phyloP scores from a whole-genome alignment of 306 rosid genomes.

The Begonia masoniana region DNA sequence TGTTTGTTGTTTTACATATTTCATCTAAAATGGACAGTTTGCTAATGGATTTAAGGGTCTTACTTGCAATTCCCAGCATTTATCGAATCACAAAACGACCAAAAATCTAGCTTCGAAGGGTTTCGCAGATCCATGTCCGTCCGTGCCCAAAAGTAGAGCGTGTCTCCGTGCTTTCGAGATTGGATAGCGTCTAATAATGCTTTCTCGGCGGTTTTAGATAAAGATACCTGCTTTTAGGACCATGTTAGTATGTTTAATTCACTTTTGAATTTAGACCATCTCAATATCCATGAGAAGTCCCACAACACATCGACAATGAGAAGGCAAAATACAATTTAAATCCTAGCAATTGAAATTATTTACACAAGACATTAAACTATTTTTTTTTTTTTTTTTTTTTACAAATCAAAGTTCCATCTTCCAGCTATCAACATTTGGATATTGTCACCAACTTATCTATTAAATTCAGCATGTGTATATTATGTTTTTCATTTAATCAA shows the following conservation, averaged over 20 bases:
- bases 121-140: slow-evolving; percentile 66
- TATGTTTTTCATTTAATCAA: too few species aligned
- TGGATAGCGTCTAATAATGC: slow-evolving; percentile 61
- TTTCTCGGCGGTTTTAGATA: slow-evolving; percentile 63
- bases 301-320: too few species aligned
- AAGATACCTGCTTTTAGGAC: slow-evolving; percentile 51
- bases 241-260: slow-evolving; percentile 3
- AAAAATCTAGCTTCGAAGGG: slow-evolving; percentile 60
- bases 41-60: slow-evolving; percentile 5
- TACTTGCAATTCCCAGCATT: slow-evolving; percentile 99
- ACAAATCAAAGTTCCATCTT: too few species aligned
- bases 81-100: slow-evolving; percentile 85
- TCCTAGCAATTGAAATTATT: too few species aligned
- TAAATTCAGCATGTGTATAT: neutral
- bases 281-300: too few species aligned
- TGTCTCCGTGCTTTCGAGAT: slow-evolving; percentile 58
- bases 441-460: too few species aligned
- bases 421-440: too few species aligned
- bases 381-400: too few species aligned
- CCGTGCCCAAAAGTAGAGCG: slow-evolving; percentile 89
- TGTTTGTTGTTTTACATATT: neutral
- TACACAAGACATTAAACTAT: too few species aligned
- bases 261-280: neutral
- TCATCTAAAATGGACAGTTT: neutral
- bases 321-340: too few species aligned